Evolutionary conservation across 2,329 filamentous ascomycete genomes (phyloP), one percentile per base, ranked within the genome.

Genomic region (Xylaria sp.): DNA sequence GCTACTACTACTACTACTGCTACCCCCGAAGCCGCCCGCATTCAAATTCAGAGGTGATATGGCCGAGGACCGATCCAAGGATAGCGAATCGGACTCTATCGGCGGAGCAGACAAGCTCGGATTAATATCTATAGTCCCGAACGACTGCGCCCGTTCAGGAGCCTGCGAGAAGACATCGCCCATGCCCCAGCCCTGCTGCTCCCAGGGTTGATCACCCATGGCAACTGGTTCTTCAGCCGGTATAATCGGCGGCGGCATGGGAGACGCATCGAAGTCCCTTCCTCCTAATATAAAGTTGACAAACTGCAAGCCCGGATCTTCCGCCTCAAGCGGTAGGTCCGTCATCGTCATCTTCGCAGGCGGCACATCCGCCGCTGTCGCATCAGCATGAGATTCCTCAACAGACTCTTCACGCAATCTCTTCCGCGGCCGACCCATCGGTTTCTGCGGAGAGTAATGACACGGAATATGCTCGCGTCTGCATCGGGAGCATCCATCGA

Each of bases 351-450:
- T 68, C 63, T 72, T 13, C 6, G 37, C 70, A 72, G 70, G 44
- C 55, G 30, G 9, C 57, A 67, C 62, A 30, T 72, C 71, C 8
- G 48, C 58, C 7, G 64, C 57, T 6, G 64, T 58, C 9, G 48
- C 58, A 47, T 53, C 54, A 10, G 58, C 55, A 44, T 10, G 11
- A 7, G 55, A 54, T 4, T 46, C 53, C 30, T 67, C 67, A 52
- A 54, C 48, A 44, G 64, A 35, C 49, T 69, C 67, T 8, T 72
- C 70, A 56, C 72, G 71, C 44, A 74, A 78, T 59, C 82, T 76
- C 72, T 88, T 88, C 58, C 84, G 76, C 19, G 85, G 85, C 48
- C 85, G 77, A 3, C 85, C 85, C 85, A 88, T 88, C 47, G 76
- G 83, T 72, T 88, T 88, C 69, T 87, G 85, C 10, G 79, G 75